Evolutionary conservation across 495 filamentous ascomycete species (phyloP).

Genomic region (Neurospora pannonica): DNA sequence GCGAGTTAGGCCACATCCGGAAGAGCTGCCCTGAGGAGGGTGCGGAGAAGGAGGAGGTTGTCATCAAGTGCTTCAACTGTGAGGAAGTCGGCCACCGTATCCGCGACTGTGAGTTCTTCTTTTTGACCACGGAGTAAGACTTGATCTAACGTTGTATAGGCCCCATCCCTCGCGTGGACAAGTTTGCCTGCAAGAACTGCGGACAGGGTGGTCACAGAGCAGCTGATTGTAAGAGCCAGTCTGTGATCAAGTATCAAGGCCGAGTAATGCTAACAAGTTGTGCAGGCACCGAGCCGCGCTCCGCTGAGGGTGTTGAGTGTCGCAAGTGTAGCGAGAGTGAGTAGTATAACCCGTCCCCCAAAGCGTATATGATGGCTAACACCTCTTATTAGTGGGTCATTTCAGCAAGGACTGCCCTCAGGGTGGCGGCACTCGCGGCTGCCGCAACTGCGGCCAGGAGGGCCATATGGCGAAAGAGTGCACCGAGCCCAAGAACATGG

Average conservation of each 20-base stretch:
- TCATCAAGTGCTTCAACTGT: constrained; percentile 72
- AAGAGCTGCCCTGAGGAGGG: constrained; percentile 59
- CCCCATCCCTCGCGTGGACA: constrained; percentile 42
- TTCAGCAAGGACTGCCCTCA: constrained; percentile 76
- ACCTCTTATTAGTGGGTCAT: constrained; percentile 53
- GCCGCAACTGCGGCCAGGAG: constrained; percentile 59
- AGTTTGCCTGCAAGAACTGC: constrained; percentile 75
- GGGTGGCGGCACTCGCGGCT: constrained; percentile 41
- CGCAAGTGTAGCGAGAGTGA: constrained; percentile 63
- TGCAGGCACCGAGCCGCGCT: constrained; percentile 50
- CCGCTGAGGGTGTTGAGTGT: constrained; percentile 68
- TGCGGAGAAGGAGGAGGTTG: constrained; percentile 32
- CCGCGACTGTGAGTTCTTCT: constrained; percentile 51
- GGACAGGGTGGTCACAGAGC: constrained; percentile 36
- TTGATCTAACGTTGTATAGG: constrained; percentile 28
- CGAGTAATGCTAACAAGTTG: constrained; percentile 29
- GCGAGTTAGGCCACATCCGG: constrained; percentile 62
- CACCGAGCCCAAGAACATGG: constrained; percentile 58
- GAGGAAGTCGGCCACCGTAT: constrained; percentile 55
- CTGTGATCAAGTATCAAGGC: neutral
- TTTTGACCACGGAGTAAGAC: constrained; percentile 7
- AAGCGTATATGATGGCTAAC: constrained; percentile 8
- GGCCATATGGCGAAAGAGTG: constrained; percentile 48
- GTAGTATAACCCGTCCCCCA: neutral
- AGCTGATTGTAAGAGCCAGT: constrained; percentile 27